phyloP scores from a whole-genome alignment of 352 stramenopile species.

The Phytopythium delawarense region DNA sequence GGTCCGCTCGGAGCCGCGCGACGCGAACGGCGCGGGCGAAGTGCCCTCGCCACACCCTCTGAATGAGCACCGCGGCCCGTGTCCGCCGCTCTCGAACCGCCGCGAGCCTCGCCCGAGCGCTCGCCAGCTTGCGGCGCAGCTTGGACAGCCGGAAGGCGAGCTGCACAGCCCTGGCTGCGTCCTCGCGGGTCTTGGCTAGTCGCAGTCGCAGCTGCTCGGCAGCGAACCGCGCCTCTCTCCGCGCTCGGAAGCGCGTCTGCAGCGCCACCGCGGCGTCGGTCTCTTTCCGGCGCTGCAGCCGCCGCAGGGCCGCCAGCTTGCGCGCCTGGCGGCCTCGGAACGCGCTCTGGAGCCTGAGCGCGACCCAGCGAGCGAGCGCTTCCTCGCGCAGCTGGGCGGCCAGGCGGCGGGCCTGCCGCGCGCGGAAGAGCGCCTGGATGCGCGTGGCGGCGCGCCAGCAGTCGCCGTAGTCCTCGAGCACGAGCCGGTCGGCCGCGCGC shows the following conservation, averaged over 20 bases:
- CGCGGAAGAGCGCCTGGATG: conserved; percentile 70
- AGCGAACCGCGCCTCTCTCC: conserved; percentile 11
- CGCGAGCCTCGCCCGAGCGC: conserved; percentile 11
- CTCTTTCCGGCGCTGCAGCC: conserved; percentile 49
- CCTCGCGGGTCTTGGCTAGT: background rate
- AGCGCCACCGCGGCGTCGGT: conserved; percentile 51
- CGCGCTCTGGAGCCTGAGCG: conserved; percentile 55
- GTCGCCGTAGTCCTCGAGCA: conserved; percentile 85
- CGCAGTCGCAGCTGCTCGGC: background rate
- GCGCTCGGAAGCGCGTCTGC: conserved; percentile 46
- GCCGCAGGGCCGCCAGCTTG: conserved; percentile 32
- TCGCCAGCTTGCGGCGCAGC: conserved; percentile 24
- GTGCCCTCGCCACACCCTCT: conserved; percentile 71
- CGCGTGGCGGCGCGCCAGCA: conserved; percentile 58
- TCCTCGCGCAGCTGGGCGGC: conserved; percentile 46
- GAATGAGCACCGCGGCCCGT: conserved; percentile 48
- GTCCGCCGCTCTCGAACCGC: conserved; percentile 10
- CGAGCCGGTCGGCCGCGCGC: conserved; percentile 71
- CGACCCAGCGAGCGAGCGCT: conserved; percentile 44
- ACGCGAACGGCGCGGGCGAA: conserved; percentile 21
- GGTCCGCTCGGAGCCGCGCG: conserved; percentile 22
- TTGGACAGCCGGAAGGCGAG: conserved; percentile 38
- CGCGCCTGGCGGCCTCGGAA: conserved; percentile 59
- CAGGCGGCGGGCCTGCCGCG: conserved; percentile 36
- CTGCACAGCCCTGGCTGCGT: conserved; percentile 34